Conservation (phyloP, 2,329 filamentous ascomycete species). For the Fusarium sp. region DNA sequence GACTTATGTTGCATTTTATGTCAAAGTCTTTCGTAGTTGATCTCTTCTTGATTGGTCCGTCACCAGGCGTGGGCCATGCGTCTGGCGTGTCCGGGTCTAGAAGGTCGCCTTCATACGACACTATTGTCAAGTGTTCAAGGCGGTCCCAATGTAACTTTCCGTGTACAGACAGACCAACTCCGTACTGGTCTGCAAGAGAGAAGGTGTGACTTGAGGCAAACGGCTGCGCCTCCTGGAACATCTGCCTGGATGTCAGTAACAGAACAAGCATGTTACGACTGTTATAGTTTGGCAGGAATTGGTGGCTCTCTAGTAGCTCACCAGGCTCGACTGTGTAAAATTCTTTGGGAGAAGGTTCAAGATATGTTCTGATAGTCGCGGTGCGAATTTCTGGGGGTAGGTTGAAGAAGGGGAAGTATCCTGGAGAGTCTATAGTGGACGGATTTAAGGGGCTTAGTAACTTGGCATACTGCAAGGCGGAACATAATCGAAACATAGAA, state of each 20-base stretch:
- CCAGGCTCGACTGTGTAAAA: neutral
- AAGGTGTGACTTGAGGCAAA: neutral
- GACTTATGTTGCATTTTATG: neutral
- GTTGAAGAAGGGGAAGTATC: neutral
- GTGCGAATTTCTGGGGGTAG: neutral
- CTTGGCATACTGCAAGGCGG: too few relatives aligned
- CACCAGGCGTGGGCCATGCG: neutral
- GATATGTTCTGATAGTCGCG: neutral
- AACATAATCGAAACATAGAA: neutral
- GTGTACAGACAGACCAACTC: neutral
- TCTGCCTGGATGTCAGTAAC: neutral
- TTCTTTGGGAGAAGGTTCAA: neutral
- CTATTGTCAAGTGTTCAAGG: neutral
- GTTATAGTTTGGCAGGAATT: neutral
- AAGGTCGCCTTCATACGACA: neutral
- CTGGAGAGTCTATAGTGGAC: neutral
- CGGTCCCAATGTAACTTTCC: neutral
- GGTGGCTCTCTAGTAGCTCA: neutral
- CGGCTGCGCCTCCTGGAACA: neutral
- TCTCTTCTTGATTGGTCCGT: neutral
- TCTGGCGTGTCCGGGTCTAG: neutral
- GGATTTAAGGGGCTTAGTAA: too few relatives aligned
- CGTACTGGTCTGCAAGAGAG: neutral
- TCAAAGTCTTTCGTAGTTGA: neutral
- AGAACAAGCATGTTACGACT: neutral